Evolutionary conservation across 2,329 filamentous ascomycete species (phyloP).

Genomic region (Talaromyces amestolkiae): DNA sequence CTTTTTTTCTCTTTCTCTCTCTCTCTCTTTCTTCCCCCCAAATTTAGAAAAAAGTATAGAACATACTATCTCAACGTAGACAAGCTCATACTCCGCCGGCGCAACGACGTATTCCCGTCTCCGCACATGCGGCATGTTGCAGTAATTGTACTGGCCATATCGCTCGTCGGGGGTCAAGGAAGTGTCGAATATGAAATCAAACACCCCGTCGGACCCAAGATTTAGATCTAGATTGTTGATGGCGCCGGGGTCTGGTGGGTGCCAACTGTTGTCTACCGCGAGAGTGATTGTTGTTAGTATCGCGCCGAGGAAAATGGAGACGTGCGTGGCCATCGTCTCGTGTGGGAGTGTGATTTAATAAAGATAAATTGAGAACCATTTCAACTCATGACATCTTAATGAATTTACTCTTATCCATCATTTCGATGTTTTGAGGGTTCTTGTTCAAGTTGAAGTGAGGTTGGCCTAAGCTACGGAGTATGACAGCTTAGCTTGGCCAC

Average conservation of each 20-base stretch:
- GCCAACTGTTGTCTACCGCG: conserved; percentile 53
- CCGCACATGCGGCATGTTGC: conserved; percentile 85
- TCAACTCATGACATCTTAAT: no score
- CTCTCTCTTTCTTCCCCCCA: no score
- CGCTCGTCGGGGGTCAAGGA: conserved; percentile 56
- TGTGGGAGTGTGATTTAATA: neutral
- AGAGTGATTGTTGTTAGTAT: conserved; percentile 1
- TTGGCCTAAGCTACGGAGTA: neutral
- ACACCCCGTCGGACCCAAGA: conserved; percentile 60
- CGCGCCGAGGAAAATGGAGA: neutral
- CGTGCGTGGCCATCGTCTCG: neutral
- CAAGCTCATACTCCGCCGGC: conserved; percentile 58
- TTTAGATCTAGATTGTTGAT: conserved; percentile 63
- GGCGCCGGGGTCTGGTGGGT: conserved; percentile 52
- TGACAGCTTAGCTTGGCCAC: neutral
- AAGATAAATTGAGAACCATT: neutral
- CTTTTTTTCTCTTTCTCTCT: no score
- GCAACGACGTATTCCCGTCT: conserved; percentile 60
- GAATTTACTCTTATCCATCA: no score
- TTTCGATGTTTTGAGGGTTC: no score
- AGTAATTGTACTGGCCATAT: conserved; percentile 73
- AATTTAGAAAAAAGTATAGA: no score
- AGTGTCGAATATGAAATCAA: conserved; percentile 72
- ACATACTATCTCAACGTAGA: conserved; percentile 68
- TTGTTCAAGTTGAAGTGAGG: neutral